Evolutionary conservation across 768 basidiomycete species (phyloP), one percentile per base, ranked within the genome.

Genomic region (Gyrodon lividus): DNA sequence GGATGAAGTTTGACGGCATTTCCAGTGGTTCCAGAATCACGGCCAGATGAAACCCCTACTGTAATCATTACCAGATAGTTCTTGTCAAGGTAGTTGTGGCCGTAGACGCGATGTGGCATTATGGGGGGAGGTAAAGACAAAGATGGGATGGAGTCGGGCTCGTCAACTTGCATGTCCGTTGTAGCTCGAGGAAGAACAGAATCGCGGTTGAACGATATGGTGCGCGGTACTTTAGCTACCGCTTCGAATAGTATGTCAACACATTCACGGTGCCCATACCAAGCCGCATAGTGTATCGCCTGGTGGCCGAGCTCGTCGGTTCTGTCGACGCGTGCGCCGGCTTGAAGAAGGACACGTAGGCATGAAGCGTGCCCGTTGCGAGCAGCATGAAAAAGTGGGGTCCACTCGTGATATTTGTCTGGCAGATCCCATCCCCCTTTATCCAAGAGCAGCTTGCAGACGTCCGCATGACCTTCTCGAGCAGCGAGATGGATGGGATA

Each of bases 341-440:
- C 91, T 42, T 84, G 79, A 7, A 98, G 75, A 19, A 98, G 78
- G n/a, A 89, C 77, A 34, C 73, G 72, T 37, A 98, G 80, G 62
- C 90, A 96, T 6, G 75, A 75, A 16, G 77, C 70, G 56, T 85
- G 87, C 1, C 95, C 94, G 55, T 92, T 87, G 33, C 92, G 86
- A 5, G 94, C 87, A 3, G 97, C 93, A 69, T 98, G 95, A 64
- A 95, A 93, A 39, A 98, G 77, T 22, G 97, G 97, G 6, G 95
- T 98, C 93, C 96, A 98, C 67, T 97, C 92, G 64, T 96, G 89
- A 69, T 96, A 98, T 70, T 95, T 98, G 77, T 99, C 97, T 1
- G 87, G 84, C 7, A 81, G 77, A 68, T 92, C 92, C 84, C 86
- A 92, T 34, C 85, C 92, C 43, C 83, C 86, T 35, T 82, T 82